Evolutionary conservation across 768 basidiomycete species (phyloP).

Genomic region (Phanerodontia chrysosporium): DNA sequence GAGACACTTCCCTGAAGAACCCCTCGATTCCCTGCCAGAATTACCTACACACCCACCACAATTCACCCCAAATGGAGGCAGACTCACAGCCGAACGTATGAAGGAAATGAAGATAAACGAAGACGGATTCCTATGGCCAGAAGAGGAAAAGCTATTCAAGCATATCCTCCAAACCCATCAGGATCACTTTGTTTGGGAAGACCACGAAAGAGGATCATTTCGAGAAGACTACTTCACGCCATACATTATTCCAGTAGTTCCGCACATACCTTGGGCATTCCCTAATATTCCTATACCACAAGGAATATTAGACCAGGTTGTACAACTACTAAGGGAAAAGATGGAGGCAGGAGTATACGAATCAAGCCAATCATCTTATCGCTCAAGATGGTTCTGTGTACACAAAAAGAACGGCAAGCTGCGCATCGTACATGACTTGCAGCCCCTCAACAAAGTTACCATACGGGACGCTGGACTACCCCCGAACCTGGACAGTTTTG

Average conservation of each 20-base stretch:
- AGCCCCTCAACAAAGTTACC: conserved; percentile 34
- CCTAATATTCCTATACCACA: conserved; percentile 33
- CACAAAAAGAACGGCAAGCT: conserved; percentile 30
- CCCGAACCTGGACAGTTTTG: conserved; percentile 31
- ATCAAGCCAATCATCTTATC: conserved; percentile 31
- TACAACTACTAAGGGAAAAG: conserved; percentile 28
- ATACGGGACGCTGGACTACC: conserved; percentile 33
- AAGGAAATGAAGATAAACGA: conserved; percentile 22
- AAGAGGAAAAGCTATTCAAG: conserved; percentile 24
- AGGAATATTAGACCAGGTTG: conserved; percentile 27
- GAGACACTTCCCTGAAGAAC: conserved; percentile 30
- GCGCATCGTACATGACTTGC: conserved; percentile 34
- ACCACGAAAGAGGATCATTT: conserved; percentile 19
- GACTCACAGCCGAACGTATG: conserved; percentile 22
- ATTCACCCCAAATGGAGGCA: conserved; percentile 21
- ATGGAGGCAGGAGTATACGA: conserved; percentile 35
- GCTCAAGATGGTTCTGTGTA: conserved; percentile 35
- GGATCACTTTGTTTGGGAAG: conserved; percentile 17
- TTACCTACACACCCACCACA: conserved; percentile 29
- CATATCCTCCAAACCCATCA: conserved; percentile 15
- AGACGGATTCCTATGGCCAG: conserved; percentile 24
- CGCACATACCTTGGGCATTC: conserved; percentile 33
- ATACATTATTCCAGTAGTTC: conserved; percentile 27
- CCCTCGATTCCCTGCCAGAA: conserved; percentile 24
- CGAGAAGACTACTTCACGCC: conserved; percentile 20